phyloP scores from a whole-genome alignment of 495 filamentous ascomycete genomes.

The Daldinia bambusicola region DNA sequence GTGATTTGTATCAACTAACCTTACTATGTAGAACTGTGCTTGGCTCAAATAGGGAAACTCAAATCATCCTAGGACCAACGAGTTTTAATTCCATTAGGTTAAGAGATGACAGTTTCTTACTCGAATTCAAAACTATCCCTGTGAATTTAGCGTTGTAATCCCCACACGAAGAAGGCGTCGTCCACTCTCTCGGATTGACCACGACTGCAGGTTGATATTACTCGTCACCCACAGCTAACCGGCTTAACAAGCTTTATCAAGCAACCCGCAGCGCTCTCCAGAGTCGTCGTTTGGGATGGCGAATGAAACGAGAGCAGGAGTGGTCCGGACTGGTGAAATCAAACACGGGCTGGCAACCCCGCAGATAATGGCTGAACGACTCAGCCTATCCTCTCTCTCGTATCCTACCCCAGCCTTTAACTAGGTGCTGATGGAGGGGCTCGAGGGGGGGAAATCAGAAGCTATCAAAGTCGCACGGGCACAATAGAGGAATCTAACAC shows the following conservation, averaged over 20 bases:
- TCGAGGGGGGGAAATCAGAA: slow-evolving; percentile 15
- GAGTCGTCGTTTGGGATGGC: slow-evolving; percentile 25
- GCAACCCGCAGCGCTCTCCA: slow-evolving; percentile 20
- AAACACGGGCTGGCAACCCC: slow-evolving; percentile 32
- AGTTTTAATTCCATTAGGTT: not conserved
- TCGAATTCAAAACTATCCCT: slow-evolving; percentile 24
- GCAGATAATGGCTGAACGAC: slow-evolving; percentile 36
- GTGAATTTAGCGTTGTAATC: slow-evolving; percentile 15
- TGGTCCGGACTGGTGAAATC: slow-evolving; percentile 9
- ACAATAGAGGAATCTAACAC: slow-evolving; percentile 11
- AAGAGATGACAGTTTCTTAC: slow-evolving; percentile 24
- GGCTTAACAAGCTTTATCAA: slow-evolving; percentile 17
- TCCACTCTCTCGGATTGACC: slow-evolving; percentile 34
- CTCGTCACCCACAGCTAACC: slow-evolving; percentile 41
- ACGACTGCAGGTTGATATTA: slow-evolving; percentile 25
- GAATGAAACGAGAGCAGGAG: slow-evolving; percentile 17
- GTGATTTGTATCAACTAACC: slow-evolving; percentile 10
- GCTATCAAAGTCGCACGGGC: slow-evolving; percentile 22
- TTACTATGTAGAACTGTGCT: slow-evolving; percentile 2
- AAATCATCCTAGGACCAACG: slow-evolving; percentile 5
- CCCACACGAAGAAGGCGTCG: slow-evolving; percentile 30
- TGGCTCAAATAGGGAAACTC: slow-evolving; percentile 33
- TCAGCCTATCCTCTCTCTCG: slow-evolving; percentile 37
- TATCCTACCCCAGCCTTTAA: slow-evolving; percentile 37
- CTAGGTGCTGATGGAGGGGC: slow-evolving; percentile 38